These are phyloP conservation scores for Fusarium subtropicale DNA, from an alignment of 2,329 filamentous ascomycete genomes.

Conservation along the genomic window DNA sequence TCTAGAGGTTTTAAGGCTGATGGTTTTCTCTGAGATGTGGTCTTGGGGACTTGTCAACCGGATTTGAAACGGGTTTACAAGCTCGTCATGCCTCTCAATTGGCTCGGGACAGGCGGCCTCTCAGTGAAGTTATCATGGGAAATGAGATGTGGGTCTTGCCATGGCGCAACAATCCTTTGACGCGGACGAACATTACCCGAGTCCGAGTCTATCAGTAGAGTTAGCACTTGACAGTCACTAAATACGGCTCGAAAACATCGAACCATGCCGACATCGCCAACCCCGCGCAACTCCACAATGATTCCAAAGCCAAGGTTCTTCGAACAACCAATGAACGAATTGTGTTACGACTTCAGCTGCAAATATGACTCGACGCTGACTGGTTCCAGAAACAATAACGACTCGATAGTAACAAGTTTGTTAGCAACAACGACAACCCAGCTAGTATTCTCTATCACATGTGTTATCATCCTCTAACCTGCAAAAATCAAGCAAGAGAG, in stretches of 20 bases:
- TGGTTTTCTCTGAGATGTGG: not conserved
- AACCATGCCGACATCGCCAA: slow-evolving; percentile 12
- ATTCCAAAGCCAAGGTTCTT: slow-evolving; percentile 39
- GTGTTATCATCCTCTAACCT: slow-evolving; percentile 1
- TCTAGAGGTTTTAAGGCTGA: not conserved
- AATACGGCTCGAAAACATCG: not conserved
- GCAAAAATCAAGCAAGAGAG: not conserved
- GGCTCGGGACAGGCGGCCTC: slow-evolving; percentile 29
- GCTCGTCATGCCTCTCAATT: not conserved
- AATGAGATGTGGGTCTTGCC: slow-evolving; percentile 4
- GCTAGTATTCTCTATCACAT: not conserved
- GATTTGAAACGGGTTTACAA: slow-evolving; percentile 3
- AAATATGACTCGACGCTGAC: slow-evolving; percentile 8
- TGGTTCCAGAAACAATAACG: not conserved
- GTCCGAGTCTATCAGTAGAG: slow-evolving; percentile 5
- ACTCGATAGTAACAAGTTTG: not conserved
- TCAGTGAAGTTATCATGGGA: slow-evolving; percentile 7
- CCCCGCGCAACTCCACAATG: slow-evolving; percentile 41
- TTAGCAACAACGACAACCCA: not conserved
- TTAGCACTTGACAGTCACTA: not conserved
- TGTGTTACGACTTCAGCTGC: slow-evolving; percentile 13
- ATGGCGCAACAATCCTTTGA: slow-evolving; percentile 7
- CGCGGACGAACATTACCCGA: slow-evolving; percentile 6
- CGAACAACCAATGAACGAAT: slow-evolving; percentile 14
- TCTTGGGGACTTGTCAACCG: not conserved